Percentiles rank a stretch among this genome's conserved stretches.
phyloP scores from a whole-genome alignment of 768 basidiomycete genomes.

The Clathrus columnatus region DNA sequence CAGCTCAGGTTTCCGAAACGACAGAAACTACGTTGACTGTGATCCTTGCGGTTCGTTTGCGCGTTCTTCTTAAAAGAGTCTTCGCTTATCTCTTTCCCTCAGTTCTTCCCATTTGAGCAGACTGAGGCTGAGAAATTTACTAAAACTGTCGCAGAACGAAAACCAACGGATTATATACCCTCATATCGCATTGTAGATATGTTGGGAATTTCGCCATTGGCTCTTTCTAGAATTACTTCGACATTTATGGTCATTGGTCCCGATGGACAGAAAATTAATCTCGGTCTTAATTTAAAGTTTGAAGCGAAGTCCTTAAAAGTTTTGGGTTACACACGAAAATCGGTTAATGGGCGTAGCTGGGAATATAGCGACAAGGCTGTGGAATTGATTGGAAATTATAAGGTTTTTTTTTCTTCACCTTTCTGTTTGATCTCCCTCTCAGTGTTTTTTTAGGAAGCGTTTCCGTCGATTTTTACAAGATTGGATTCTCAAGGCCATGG shows the following conservation, averaged over 20 bases:
- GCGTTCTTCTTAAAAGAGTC: background rate
- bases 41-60: constrained; percentile 64
- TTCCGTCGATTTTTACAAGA: constrained; percentile 73
- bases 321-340: constrained; percentile 79
- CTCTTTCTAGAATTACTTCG: constrained; percentile 84
- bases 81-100: constrained; percentile 1
- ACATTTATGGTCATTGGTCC: constrained; percentile 81
- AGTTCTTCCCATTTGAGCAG: constrained; percentile 87
- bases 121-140: constrained; percentile 75
- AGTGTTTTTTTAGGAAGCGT: constrained; percentile 41
- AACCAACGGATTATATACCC: constrained; percentile 57
- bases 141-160: constrained; percentile 43
- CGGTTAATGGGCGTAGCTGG: constrained; percentile 65
- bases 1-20: constrained; percentile 78
- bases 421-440: background rate
- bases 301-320: constrained; percentile 93
- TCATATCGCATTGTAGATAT: constrained; percentile 71
- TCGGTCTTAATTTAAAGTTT: constrained; percentile 93
- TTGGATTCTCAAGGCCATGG: constrained; percentile 71
- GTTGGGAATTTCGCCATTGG: constrained; percentile 66
- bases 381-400: constrained; percentile 75
- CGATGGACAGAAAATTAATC: constrained; percentile 74
- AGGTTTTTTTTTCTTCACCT: constrained; percentile 32
- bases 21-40: constrained; percentile 67
- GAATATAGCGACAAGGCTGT: constrained; percentile 89